Conservation (phyloP, 768 basidiomycete genomes). For the Tubosaeta brunneosetosa region DNA sequence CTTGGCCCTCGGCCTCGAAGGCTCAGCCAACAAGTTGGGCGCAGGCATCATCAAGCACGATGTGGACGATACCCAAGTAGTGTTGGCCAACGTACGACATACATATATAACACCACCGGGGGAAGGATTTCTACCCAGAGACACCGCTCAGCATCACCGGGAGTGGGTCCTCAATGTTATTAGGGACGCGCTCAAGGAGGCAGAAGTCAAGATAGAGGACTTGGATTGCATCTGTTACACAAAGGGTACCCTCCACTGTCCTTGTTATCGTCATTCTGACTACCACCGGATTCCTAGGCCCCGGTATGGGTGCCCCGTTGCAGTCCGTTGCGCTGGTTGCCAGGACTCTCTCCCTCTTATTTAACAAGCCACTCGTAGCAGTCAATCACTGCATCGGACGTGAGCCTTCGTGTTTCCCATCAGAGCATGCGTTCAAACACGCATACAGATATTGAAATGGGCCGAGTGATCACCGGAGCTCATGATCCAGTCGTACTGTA, state of each 20-base stretch:
- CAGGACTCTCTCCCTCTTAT: conserved; percentile 81
- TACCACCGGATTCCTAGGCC: conserved; percentile 49
- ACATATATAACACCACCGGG: conserved; percentile 99
- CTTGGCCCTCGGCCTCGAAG: conserved; percentile 94
- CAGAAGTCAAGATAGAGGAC: conserved; percentile 66
- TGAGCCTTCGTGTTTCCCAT: conserved; percentile 36
- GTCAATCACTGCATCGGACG: conserved; percentile 99
- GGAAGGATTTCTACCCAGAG: conserved; percentile 93
- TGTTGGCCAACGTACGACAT: conserved; percentile 90
- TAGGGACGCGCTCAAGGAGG: conserved; percentile 65
- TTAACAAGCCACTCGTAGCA: conserved; percentile 86
- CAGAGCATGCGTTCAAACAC: neutral
- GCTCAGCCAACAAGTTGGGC: conserved; percentile 96
- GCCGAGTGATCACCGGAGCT: conserved; percentile 89
- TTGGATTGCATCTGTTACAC: conserved; percentile 96
- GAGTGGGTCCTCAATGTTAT: conserved; percentile 87
- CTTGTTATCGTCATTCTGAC: neutral
- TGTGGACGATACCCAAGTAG: conserved; percentile 63
- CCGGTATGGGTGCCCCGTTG: conserved; percentile 98
- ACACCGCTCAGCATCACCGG: conserved; percentile 94
- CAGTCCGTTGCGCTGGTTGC: conserved; percentile 95
- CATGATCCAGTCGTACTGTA: conserved; percentile 95
- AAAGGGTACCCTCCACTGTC: conserved; percentile 60
- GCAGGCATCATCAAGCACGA: conserved; percentile 87
- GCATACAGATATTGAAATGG: conserved; percentile 93